These are phyloP conservation scores for Favolaschia claudopus DNA, from an alignment of 768 basidiomycete species.

Conservation along the genomic window DNA sequence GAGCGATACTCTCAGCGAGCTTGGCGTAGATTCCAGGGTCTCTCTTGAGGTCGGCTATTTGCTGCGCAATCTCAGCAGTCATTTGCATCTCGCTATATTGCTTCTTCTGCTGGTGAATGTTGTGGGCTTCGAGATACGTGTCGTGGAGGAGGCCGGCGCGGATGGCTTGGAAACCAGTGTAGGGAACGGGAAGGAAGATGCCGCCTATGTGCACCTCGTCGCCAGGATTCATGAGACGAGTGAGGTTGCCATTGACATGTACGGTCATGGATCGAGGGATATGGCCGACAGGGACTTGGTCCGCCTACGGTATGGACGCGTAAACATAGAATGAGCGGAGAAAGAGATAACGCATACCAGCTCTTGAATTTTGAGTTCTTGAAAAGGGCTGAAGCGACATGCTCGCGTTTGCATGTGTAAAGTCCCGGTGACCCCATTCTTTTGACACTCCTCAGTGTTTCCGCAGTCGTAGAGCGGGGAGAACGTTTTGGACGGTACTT, in stretches of 20 bases:
- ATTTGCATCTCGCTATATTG: conserved; percentile 96
- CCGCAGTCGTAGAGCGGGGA: conserved; percentile 89
- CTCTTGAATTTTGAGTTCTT: conserved; percentile 98
- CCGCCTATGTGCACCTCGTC: conserved; percentile 97
- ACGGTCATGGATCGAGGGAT: conserved; percentile 98
- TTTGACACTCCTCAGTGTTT: conserved; percentile 84
- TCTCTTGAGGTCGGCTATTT: conserved; percentile 69
- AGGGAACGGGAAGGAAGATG: conserved; percentile 96
- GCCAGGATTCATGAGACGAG: conserved; percentile 92
- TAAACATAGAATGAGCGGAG: conserved; percentile 18
- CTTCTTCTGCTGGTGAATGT: conserved; percentile 95
- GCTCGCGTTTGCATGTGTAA: conserved; percentile 99
- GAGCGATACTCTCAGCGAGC: conserved; percentile 93
- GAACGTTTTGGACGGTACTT: conserved; percentile 92
- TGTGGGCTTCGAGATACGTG: conserved; percentile 92
- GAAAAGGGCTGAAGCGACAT: conserved; percentile 96
- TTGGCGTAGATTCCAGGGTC: conserved; percentile 88
- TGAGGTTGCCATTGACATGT: conserved; percentile 91
- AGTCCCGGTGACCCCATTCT: conserved; percentile 87
- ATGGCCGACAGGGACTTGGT: conserved; percentile 99
- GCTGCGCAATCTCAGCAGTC: conserved; percentile 80
- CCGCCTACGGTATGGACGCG: conserved; percentile 63
- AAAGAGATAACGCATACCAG: conserved; percentile 65
- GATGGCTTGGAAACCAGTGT: conserved; percentile 96
- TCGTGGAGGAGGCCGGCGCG: conserved; percentile 97